These are phyloP conservation scores for Tulasnella sp. DNA, from an alignment of 768 basidiomycete species.

Conservation along the genomic window DNA sequence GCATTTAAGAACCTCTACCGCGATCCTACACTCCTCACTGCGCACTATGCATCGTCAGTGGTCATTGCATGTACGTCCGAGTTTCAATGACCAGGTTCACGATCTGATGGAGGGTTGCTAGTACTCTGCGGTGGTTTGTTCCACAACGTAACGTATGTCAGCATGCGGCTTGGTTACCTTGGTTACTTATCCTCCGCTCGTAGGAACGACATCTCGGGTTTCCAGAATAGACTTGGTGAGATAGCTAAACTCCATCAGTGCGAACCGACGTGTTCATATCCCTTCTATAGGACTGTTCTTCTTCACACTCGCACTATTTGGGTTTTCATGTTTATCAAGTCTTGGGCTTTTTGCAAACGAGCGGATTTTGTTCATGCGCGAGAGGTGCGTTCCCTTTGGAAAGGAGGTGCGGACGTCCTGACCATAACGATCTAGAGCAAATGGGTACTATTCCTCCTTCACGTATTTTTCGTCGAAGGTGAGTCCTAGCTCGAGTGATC, in stretches of 20 bases:
- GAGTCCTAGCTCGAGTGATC: constrained; percentile 9
- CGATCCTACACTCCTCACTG: constrained; percentile 79
- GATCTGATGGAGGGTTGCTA: constrained; percentile 24
- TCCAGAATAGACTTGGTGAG: constrained; percentile 87
- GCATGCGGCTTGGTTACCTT: not conserved
- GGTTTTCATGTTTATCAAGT: constrained; percentile 92
- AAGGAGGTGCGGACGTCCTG: not conserved
- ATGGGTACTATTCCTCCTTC: constrained; percentile 94
- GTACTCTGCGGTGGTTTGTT: constrained; percentile 91
- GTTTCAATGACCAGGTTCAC: not conserved
- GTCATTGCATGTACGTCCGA: constrained; percentile 59
- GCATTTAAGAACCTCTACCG: constrained; percentile 98
- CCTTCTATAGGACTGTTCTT: constrained; percentile 68
- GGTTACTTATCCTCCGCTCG: not conserved
- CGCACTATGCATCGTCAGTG: constrained; percentile 82
- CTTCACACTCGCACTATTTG: constrained; percentile 92
- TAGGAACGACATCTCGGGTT: constrained; percentile 87
- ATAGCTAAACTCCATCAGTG: not conserved
- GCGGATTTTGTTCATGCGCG: constrained; percentile 94
- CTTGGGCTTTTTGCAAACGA: constrained; percentile 91
- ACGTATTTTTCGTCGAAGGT: constrained; percentile 96
- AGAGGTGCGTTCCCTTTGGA: constrained; percentile 44
- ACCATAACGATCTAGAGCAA: constrained; percentile 44
- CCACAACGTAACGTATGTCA: constrained; percentile 61
- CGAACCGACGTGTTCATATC: not conserved